Conservation (phyloP, 352 stramenopile genomes). For the Phytophthora hibernalis region DNA sequence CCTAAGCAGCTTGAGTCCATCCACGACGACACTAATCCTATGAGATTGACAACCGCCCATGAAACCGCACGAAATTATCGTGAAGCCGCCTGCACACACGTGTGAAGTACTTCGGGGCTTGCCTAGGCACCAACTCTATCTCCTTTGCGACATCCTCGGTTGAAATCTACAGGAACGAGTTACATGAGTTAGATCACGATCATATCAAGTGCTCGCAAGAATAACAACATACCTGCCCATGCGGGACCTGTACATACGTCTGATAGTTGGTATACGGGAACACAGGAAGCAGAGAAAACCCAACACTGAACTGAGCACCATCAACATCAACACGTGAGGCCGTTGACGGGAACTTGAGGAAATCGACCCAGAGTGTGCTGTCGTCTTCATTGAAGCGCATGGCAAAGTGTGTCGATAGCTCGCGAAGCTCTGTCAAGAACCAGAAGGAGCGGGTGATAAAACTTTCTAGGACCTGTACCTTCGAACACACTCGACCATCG, state of each 20-base stretch:
- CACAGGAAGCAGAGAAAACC: conserved; percentile 52
- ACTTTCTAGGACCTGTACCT: conserved; percentile 57
- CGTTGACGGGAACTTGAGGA: conserved; percentile 62
- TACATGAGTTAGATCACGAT: neutral
- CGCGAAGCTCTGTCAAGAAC: conserved; percentile 63
- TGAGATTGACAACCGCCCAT: conserved; percentile 5
- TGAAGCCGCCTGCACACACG: conserved; percentile 59
- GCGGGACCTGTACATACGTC: conserved; percentile 46
- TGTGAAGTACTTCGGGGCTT: conserved; percentile 60
- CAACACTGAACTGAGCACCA: conserved; percentile 58
- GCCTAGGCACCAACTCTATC: conserved; percentile 49
- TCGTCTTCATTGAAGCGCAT: conserved; percentile 55
- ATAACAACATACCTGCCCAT: conserved; percentile 55
- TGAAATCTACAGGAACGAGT: conserved; percentile 51
- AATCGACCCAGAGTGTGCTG: conserved; percentile 66
- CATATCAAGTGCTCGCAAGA: neutral
- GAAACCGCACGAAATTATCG: conserved; percentile 54
- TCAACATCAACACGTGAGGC: conserved; percentile 19
- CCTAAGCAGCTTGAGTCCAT: neutral
- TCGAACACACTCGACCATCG: conserved; percentile 38
- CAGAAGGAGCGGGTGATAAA: conserved; percentile 62
- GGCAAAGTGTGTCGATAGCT: conserved; percentile 60
- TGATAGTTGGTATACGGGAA: conserved; percentile 67
- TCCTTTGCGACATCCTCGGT: conserved; percentile 52
- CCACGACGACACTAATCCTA: conserved; percentile 12